phyloP scores from a whole-genome alignment of 2,329 filamentous ascomycete genomes.

The Dichotomopilus funicola region DNA sequence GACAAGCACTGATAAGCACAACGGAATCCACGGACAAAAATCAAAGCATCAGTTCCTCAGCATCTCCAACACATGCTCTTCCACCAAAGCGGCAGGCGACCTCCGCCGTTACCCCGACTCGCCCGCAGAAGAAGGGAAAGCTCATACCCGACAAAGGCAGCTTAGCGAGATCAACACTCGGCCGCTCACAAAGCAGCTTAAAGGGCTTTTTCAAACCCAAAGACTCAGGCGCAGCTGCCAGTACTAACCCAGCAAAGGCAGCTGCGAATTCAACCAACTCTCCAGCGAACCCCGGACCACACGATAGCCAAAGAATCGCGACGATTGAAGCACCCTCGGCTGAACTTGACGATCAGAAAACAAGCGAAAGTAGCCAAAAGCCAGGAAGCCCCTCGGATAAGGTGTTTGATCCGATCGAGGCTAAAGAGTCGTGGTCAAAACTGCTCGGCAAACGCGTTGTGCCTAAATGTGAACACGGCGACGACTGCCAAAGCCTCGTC shows the following conservation, averaged over 20 bases:
- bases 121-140: conserved; percentile 35
- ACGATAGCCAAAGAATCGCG: no score
- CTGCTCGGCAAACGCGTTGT: conserved; percentile 67
- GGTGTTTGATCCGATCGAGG: conserved; percentile 61
- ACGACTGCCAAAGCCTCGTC: conserved; percentile 74
- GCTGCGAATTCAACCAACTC: no score
- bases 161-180: conserved; percentile 28
- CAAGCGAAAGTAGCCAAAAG: not conserved
- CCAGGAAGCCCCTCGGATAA: conserved; percentile 6
- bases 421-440: conserved; percentile 79
- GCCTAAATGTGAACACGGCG: conserved; percentile 80
- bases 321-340: no score
- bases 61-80: conserved; percentile 14
- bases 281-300: no score
- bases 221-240: conserved; percentile 18
- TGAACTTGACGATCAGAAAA: not conserved
- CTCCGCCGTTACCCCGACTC: conserved; percentile 10
- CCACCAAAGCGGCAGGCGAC: conserved; percentile 20
- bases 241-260: not conserved
- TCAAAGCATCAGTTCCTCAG: conserved; percentile 5
- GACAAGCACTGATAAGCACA: conserved; percentile 11
- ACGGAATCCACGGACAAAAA: not conserved
- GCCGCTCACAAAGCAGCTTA: conserved; percentile 49
- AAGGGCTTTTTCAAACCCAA: conserved; percentile 75
- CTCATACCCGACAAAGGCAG: conserved; percentile 28